Base-by-base conservation (phyloP, 2,329 filamentous ascomycete genomes). In the Hypoxylon sp. region DNA sequence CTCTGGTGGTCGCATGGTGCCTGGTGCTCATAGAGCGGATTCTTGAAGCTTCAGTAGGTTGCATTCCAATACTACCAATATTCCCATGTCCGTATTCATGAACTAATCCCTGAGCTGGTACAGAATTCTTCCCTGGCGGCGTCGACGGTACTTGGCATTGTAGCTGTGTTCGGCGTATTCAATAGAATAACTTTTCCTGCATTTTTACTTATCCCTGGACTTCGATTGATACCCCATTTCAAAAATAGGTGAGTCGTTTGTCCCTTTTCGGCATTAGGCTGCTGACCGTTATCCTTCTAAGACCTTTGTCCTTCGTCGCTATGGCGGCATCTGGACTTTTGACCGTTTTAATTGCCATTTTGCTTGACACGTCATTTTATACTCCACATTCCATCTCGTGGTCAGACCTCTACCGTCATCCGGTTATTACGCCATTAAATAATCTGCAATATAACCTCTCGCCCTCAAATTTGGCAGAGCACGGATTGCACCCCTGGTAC, bases 121-220 rank as follows among this genome's bases (percentile, higher is more conserved):
- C 89, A 94, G 81, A 89, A 88, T 75, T 91, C 93, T 63, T 93
- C 93, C 52, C 84, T 93, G 63, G 83, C 94, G 73, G 90, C 94
- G 19, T 94, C 92, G 64, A 87, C 89, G 44, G 85, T 96, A 46
- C 88, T 99, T 44, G 94, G 94, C 31, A 89, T 94, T 68, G 88
- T 98, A 60, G 86, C 88, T 58, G 91, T 97, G 13, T 92, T 96
- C 76, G 96, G 96, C 54, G 83, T 95, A 65, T 99, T 99, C 82
- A 99, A 98, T 81, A 90, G 96, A 72, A 98, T 98, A 76, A 99
- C 96, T 9, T 98, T 98, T 80, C 95, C 95, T 50, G 95, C 94
- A 13, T 99, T 97, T 79, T 82, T 99, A 69, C 80, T 97, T 65
- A 89, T 98, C 78, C 95, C 96, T 59, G 91, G 91, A 37, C 83